Percentiles rank a stretch among this genome's conserved stretches.
Conservation (phyloP, 2,329 filamentous ascomycete genomes). For the Helminthosporium solani region DNA sequence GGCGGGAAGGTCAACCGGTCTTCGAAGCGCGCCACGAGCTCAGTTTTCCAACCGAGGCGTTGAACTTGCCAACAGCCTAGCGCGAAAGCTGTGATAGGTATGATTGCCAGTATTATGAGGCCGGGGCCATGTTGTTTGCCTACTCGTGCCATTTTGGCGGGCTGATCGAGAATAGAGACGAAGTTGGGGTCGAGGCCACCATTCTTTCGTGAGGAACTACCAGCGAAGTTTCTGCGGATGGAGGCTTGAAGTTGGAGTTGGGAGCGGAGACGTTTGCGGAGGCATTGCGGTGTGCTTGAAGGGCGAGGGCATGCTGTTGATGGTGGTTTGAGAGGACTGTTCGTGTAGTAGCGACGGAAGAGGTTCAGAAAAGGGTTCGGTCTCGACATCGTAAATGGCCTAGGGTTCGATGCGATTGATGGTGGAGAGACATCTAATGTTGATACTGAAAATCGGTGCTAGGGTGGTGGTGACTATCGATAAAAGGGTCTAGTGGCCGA, state of each 20-base stretch:
- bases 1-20: conserved; percentile 85
- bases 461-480: too few species aligned
- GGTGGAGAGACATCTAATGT: conserved; percentile 13
- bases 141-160: conserved; percentile 74
- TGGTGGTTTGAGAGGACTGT: conserved; percentile 7
- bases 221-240: conserved; percentile 24
- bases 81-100: conserved; percentile 85
- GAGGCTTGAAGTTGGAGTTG: conserved; percentile 21
- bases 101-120: conserved; percentile 78
- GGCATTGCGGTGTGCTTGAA: conserved; percentile 35
- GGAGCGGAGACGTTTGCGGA: conserved; percentile 25
- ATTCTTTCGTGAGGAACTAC: conserved; percentile 46
- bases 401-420: neutral
- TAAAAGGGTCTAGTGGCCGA: conserved; percentile 9
- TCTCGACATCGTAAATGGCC: conserved; percentile 31
- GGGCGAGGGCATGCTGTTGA: conserved; percentile 11
- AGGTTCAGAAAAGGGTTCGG: conserved; percentile 37
- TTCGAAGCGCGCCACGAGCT: conserved; percentile 86
- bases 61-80: conserved; percentile 96
- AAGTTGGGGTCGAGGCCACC: conserved; percentile 71
- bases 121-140: conserved; percentile 76
- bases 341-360: conserved; percentile 31
- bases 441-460: conserved; percentile 8
- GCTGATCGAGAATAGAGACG: conserved; percentile 82
- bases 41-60: conserved; percentile 89